A percentile compares a stretch with the other conserved stretches of the same genome.
phyloP scores from a whole-genome alignment of 805 yeast genomes.

The Lipomyces kockii region DNA sequence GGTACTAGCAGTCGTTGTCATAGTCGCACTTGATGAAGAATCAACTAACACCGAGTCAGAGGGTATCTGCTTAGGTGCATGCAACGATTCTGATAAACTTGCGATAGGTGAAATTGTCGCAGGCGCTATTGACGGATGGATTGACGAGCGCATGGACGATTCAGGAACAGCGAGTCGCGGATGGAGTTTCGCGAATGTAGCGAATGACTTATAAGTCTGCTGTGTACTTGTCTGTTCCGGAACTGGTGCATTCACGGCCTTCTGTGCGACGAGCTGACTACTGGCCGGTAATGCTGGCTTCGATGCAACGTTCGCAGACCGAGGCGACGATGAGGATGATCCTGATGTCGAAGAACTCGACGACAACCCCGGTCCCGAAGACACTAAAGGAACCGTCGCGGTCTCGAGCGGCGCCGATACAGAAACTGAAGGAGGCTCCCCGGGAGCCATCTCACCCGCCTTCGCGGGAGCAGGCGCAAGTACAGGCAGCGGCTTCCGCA shows the following conservation, averaged over 20 bases:
- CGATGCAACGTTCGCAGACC: neutral
- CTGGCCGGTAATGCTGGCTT: neutral
- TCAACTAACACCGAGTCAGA: neutral
- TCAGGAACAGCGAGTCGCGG: neutral
- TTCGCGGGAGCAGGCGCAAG: neutral
- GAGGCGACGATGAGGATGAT: neutral
- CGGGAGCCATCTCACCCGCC: neutral
- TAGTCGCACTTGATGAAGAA: neutral
- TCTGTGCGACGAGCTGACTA: neutral
- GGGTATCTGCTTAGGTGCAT: neutral
- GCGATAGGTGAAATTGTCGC: too few species aligned
- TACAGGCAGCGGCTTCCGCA: neutral
- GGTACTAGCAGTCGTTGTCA: neutral
- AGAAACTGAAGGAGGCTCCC: neutral
- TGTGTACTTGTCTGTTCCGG: neutral
- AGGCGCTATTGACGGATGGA: neutral
- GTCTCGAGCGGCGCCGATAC: neutral
- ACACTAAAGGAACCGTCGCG: neutral
- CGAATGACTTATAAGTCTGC: neutral
- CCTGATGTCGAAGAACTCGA: neutral
- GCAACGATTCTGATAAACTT: neutral
- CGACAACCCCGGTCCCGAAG: neutral
- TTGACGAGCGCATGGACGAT: neutral
- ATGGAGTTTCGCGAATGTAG: neutral
- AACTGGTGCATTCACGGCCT: neutral